Evolutionary conservation across 2,329 filamentous ascomycete species (phyloP).

Genomic region (Colletotrichum shisoi): DNA sequence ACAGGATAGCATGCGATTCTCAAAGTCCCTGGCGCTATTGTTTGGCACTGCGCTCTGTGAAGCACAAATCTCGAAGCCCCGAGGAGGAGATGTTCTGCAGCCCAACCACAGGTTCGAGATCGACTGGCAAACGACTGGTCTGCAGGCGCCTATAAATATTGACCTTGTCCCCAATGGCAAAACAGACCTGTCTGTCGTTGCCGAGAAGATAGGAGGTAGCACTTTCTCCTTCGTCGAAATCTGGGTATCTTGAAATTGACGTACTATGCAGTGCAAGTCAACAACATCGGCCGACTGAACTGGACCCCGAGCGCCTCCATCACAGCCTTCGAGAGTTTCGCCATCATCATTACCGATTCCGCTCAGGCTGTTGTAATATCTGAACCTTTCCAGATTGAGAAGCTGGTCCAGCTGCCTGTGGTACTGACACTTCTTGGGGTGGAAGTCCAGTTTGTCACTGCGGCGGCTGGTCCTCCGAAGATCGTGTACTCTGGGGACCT

Average conservation of each 20-base stretch:
- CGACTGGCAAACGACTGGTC: conserved; percentile 40
- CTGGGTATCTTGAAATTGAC: not conserved
- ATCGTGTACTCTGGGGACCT: conserved; percentile 24
- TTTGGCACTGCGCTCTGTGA: conserved; percentile 28
- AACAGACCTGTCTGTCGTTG: conserved; percentile 38
- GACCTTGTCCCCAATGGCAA: conserved; percentile 40
- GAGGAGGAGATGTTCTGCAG: conserved; percentile 24
- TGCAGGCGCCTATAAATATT: conserved; percentile 41
- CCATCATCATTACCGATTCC: conserved; percentile 42
- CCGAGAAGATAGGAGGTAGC: conserved; percentile 41
- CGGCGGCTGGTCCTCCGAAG: conserved; percentile 24
- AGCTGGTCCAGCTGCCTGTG: conserved; percentile 31
- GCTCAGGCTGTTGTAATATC: conserved; percentile 33
- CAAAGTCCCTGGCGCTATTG: conserved; percentile 31
- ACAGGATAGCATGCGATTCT: conserved; percentile 28
- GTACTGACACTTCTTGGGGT: conserved; percentile 18
- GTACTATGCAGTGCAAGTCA: conserved; percentile 37
- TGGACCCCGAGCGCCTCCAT: conserved; percentile 42
- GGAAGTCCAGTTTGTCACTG: conserved; percentile 11
- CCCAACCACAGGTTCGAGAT: conserved; percentile 39
- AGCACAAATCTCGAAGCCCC: conserved; percentile 40
- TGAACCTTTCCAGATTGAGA: conserved; percentile 37
- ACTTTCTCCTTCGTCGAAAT: not conserved
- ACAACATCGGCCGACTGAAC: conserved; percentile 40
- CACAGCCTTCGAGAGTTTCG: conserved; percentile 40